Conservation (phyloP, 2,329 filamentous ascomycete genomes). For the Botryotinia convoluta region DNA sequence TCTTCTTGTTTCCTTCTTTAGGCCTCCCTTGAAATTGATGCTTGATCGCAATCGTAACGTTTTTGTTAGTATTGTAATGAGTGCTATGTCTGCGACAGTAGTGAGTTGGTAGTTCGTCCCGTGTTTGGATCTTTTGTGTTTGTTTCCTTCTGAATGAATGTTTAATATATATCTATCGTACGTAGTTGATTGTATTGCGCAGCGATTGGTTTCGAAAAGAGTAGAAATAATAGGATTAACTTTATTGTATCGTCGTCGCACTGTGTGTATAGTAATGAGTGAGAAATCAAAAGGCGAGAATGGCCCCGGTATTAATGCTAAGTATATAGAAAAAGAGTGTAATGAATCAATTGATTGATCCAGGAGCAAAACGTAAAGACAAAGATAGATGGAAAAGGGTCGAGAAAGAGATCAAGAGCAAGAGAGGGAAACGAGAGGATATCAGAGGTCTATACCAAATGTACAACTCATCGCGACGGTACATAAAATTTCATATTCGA, state of each 20-base stretch:
- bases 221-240: slow-evolving; percentile 5
- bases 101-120: slow-evolving; percentile 12
- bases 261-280: not conserved
- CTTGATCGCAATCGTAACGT: not conserved
- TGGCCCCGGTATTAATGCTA: slow-evolving; percentile 1
- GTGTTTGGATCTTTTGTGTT: slow-evolving; percentile 1
- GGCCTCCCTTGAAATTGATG: not conserved
- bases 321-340: slow-evolving; percentile 10
- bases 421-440: slow-evolving; percentile 19
- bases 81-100: slow-evolving; percentile 8
- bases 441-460: slow-evolving; percentile 12
- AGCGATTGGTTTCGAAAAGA: slow-evolving; percentile 1
- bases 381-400: slow-evolving; percentile 10
- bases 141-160: not conserved
- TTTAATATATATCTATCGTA: slow-evolving; percentile 1
- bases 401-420: slow-evolving; percentile 18
- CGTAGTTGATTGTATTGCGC: not conserved
- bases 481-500: slow-evolving; percentile 10
- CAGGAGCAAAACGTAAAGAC: not conserved
- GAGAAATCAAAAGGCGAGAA: not conserved
- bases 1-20: not conserved
- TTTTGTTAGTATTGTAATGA: slow-evolving; percentile 7
- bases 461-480: slow-evolving; percentile 21
- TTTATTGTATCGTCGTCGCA: slow-evolving; percentile 2
- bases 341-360: not conserved